Conservation (phyloP, 78 protist species). For the slime mould (Dictyostelium discoideum) region dicty_2.7 NC_007089.4:3780001-3780500, state of each 20-base stretch:
- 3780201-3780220: slow-evolving; percentile 89
- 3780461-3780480: slow-evolving; percentile 97
- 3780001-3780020: slow-evolving; percentile 26
- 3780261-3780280: not conserved
- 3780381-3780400: slow-evolving; percentile 92
- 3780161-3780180: slow-evolving; percentile 96
- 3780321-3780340: slow-evolving; percentile 98
- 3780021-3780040: slow-evolving; percentile 73
- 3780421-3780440: slow-evolving; percentile 98
- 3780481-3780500: slow-evolving; percentile 98
- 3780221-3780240: slow-evolving; percentile 90
- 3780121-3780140: slow-evolving; percentile 57
- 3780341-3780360: slow-evolving; percentile 99
- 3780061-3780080: slow-evolving; percentile 90
- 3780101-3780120: slow-evolving; percentile 61
- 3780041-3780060: slow-evolving; percentile 96
- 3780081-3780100: slow-evolving; percentile 53
- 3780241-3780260: not conserved
- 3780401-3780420: slow-evolving; percentile 94
- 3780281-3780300: not conserved
- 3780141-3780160: slow-evolving; percentile 18
- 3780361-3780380: slow-evolving; percentile 96
- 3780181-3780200: slow-evolving; percentile 97
- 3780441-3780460: slow-evolving; percentile 97
- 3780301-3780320: slow-evolving; percentile 85